Conservation (phyloP, 2,329 filamentous ascomycete species). For the Macrophomina tecta region DNA sequence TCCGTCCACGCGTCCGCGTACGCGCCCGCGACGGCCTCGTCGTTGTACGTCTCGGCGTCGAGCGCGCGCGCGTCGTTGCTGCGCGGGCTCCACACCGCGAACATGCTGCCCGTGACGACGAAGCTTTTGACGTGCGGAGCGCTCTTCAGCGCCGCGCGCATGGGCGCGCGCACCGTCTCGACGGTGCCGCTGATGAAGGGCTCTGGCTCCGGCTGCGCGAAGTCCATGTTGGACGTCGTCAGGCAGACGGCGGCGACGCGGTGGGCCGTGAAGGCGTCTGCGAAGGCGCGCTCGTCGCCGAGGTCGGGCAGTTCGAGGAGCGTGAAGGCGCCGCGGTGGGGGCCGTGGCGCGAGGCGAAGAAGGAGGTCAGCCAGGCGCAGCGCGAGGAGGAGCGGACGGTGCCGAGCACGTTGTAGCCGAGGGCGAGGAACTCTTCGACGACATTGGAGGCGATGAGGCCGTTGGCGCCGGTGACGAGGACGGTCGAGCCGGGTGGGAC, state of each 20-base stretch:
- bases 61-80: neutral
- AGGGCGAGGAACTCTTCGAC: constrained; percentile 13
- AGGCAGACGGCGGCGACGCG: neutral
- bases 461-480: too few species aligned
- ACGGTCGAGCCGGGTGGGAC: too few species aligned
- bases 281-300: neutral
- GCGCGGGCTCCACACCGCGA: neutral
- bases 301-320: constrained; percentile 9
- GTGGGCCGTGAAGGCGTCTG: neutral
- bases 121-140: constrained; percentile 1
- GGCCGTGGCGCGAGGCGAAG: constrained; percentile 3
- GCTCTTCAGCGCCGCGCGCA: neutral
- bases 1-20: neutral
- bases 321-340: neutral
- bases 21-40: neutral
- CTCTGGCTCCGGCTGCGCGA: constrained; percentile 4
- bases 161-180: neutral
- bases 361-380: constrained; percentile 4
- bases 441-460: too few species aligned
- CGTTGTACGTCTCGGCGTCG: neutral
- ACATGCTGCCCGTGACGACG: constrained; percentile 15
- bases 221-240: neutral
- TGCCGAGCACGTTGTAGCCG: constrained; percentile 39
- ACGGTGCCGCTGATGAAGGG: neutral
- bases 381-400: constrained; percentile 30